phyloP scores from a whole-genome alignment of 2,329 filamentous ascomycete species.

The Fusarium pseudograminearum region DNA sequence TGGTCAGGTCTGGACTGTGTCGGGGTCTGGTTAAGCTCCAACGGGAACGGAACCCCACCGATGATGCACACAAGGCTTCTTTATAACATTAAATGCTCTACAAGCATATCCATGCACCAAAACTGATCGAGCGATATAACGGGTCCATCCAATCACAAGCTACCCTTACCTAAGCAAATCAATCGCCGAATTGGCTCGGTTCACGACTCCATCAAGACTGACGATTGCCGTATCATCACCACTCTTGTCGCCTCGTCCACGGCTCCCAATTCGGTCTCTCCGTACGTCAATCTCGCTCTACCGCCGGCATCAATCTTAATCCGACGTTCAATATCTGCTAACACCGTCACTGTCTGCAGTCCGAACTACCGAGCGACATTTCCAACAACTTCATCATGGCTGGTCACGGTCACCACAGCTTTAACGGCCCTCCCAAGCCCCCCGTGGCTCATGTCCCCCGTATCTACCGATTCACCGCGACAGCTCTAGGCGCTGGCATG shows the following conservation, averaged over 20 bases:
- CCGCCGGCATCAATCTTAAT: rapidly evolving
- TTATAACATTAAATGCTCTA: constrained; percentile 1
- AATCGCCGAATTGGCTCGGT: constrained; percentile 38
- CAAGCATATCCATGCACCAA: not conserved
- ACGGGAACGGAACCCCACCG: constrained; percentile 24
- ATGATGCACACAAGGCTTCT: constrained; percentile 20
- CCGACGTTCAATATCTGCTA: not conserved
- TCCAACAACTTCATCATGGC: constrained; percentile 41
- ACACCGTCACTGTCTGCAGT: constrained; percentile 12
- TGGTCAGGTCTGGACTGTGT: not conserved
- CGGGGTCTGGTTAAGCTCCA: constrained; percentile 18
- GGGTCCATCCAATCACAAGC: constrained; percentile 29
- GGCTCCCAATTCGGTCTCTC: constrained; percentile 39
- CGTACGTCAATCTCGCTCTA: constrained; percentile 33
- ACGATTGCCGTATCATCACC: constrained; percentile 34
- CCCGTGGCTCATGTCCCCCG: constrained; percentile 63
- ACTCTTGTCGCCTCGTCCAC: constrained; percentile 30
- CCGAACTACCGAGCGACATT: constrained; percentile 27
- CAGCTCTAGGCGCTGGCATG: constrained; percentile 92
- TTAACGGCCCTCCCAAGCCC: constrained; percentile 55
- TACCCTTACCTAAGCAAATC: constrained; percentile 43
- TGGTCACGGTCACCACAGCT: constrained; percentile 42
- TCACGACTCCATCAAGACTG: constrained; percentile 37
- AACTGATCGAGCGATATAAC: not conserved
- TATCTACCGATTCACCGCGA: constrained; percentile 87